phyloP scores from a whole-genome alignment of 2,329 filamentous ascomycete species.

The Diaporthe ampelina region DNA sequence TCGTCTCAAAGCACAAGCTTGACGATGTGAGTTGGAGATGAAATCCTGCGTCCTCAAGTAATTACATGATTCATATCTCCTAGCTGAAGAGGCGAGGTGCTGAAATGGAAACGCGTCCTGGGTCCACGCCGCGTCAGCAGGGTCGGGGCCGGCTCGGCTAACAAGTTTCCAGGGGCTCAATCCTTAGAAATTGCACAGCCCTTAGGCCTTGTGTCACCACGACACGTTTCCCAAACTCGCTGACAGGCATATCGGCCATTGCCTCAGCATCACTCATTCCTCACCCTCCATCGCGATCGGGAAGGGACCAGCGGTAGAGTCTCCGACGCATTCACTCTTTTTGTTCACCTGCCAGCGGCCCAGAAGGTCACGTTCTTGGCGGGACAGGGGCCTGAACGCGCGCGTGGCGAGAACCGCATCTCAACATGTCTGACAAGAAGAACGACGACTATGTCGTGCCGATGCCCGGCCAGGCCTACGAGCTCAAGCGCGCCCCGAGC shows the following conservation, averaged over 20 bases:
- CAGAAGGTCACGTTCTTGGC: background rate
- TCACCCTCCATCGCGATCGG: background rate
- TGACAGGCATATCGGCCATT: background rate
- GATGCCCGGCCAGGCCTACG: slow-evolving; percentile 67
- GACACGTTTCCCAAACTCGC: background rate
- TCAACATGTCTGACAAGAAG: slow-evolving; percentile 86
- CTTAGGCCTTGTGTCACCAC: background rate
- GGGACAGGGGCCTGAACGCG: background rate
- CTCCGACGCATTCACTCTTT: background rate
- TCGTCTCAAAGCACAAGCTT: no score
- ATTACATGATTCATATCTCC: background rate
- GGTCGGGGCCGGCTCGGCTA: slow-evolving; percentile 17
- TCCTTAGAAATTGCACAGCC: slow-evolving; percentile 1
- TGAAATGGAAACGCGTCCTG: background rate
- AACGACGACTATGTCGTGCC: slow-evolving; percentile 84
- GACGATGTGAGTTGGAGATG: no score
- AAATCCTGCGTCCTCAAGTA: background rate
- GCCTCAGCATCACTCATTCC: background rate
- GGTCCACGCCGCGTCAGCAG: slow-evolving; percentile 9
- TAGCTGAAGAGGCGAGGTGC: background rate
- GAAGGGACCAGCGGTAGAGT: background rate
- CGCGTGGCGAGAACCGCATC: background rate
- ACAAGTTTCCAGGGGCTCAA: background rate
- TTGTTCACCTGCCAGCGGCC: background rate
- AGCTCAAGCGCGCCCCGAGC: slow-evolving; percentile 53